A percentile compares a stretch with the other conserved stretches of the same genome.
Evolutionary conservation across 352 stramenopile species (phyloP).

Genomic region (Elongisporangium prolatum): DNA sequence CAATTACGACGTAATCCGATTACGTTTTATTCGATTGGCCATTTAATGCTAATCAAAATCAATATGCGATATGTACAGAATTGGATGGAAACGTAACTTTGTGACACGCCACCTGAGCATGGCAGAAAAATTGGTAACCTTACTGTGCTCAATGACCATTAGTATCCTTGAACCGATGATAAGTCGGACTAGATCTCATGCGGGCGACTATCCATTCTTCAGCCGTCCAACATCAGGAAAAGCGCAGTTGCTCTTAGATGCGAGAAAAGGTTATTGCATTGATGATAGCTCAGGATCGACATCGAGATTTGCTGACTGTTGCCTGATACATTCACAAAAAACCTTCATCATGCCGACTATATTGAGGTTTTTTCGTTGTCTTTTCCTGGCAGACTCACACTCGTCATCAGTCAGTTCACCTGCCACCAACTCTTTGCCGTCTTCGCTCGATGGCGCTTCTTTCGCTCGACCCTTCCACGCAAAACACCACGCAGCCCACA

Average conservation of each 20-base stretch:
- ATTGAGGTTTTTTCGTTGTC: neutral
- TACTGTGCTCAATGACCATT: neutral
- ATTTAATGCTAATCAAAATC: neutral
- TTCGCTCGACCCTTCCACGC: neutral
- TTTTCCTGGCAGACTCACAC: neutral
- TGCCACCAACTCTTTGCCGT: too few species aligned
- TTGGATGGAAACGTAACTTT: neutral
- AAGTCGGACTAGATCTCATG: neutral
- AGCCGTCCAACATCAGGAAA: neutral
- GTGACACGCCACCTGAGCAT: neutral
- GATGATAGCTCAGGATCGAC: neutral
- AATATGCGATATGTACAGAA: neutral
- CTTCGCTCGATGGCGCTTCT: slow-evolving; percentile 7
- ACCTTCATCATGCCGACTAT: neutral
- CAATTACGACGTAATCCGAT: neutral
- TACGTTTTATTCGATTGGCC: neutral
- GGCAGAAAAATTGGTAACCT: neutral
- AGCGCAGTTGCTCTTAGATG: neutral
- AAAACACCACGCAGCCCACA: neutral
- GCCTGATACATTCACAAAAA: neutral
- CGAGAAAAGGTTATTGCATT: neutral
- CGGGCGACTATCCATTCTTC: neutral
- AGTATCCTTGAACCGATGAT: neutral
- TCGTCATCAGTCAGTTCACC: neutral
- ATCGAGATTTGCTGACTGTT: neutral